These are phyloP conservation scores for Bjerkandera adusta DNA, from an alignment of 1,284 basidiomycete species.

Conservation along the genomic window DNA sequence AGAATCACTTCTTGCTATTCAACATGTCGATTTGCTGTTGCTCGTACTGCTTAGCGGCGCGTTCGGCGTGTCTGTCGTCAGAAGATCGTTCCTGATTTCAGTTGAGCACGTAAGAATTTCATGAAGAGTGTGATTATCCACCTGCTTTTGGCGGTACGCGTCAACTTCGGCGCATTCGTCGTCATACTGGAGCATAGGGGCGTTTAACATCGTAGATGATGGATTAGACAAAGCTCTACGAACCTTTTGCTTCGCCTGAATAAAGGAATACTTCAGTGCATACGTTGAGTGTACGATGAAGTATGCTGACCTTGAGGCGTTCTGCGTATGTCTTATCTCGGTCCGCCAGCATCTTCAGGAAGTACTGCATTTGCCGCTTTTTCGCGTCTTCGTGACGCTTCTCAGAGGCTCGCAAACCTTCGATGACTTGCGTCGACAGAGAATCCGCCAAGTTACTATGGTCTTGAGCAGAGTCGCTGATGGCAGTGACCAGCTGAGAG, in stretches of 20 bases:
- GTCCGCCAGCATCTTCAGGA: slow-evolving; percentile 68
- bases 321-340: slow-evolving; percentile 67
- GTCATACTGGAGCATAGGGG: slow-evolving; percentile 55
- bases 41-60: slow-evolving; percentile 69
- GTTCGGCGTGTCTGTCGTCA: slow-evolving; percentile 75
- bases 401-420: slow-evolving; percentile 60
- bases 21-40: slow-evolving; percentile 75
- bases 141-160: slow-evolving; percentile 74
- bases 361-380: slow-evolving; percentile 72
- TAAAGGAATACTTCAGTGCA: slow-evolving; percentile 2
- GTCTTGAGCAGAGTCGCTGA: slow-evolving; percentile 61
- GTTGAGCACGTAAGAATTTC: no score
- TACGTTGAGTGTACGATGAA: slow-evolving; percentile 7
- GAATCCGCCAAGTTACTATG: slow-evolving; percentile 66
- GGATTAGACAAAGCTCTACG: slow-evolving; percentile 11
- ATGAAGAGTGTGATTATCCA: slow-evolving; percentile 24
- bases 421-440: slow-evolving; percentile 57
- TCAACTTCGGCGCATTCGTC: slow-evolving; percentile 73
- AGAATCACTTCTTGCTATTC: slow-evolving; percentile 73
- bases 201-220: slow-evolving; percentile 6
- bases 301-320: slow-evolving; percentile 56
- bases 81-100: slow-evolving; percentile 53
- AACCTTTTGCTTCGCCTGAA: slow-evolving; percentile 78
- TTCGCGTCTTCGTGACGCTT: slow-evolving; percentile 62
- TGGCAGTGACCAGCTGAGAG: slow-evolving; percentile 59